Evolutionary conservation across 2,329 filamentous ascomycete species (phyloP), one percentile per base, ranked within the genome.

Genomic region (Fusarium robinianum): DNA sequence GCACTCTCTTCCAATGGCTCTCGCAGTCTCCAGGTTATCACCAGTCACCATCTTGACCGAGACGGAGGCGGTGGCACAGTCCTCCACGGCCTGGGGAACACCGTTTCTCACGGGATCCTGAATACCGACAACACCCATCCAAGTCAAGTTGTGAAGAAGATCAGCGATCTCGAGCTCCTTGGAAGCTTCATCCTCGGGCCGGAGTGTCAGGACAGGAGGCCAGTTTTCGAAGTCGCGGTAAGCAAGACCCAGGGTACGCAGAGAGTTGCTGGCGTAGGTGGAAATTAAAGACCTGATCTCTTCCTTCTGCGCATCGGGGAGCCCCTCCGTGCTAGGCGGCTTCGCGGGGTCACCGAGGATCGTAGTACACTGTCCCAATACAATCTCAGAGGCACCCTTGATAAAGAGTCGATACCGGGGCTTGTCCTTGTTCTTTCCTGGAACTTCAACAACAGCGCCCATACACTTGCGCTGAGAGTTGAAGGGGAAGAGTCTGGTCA

Each of bases 201-300:
- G 68, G n/a, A 57, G 51, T 5, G 76, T 82, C 17, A 78, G 71
- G 45, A 85, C 80, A 9, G 76, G 84, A 12, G 87, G 87, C 86
- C 86, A 90, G 38, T 69, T 72, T 26, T 82, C 75, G 49, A 86
- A 88, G 53, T 90, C 87, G 32, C 80, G 79, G 66, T 88, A 89
- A 7, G 87, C 75, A 49, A 90, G 73, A 21, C 79, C 85, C 40
- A 90, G 87, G 2, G 85, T 90, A 40, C 87, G 81, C 6, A 90
- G 77, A 6, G 86, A 89, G 17, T 80, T 72, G 5, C 74, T 75
- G 6, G 82, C 82, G 52, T 85, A 85, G 3, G 72, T 69, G 26
- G 79, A 75, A 53, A 85, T 85, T 35, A 79, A 65, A 10, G 69
- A 62, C 25, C 72, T 71, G 12, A 85, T 63, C 0, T 71, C 74